A percentile compares a stretch with the other conserved stretches of the same genome.
These are phyloP conservation scores for Boletus speciosus DNA, from an alignment of 768 basidiomycete species.

Conservation along the genomic window DNA sequence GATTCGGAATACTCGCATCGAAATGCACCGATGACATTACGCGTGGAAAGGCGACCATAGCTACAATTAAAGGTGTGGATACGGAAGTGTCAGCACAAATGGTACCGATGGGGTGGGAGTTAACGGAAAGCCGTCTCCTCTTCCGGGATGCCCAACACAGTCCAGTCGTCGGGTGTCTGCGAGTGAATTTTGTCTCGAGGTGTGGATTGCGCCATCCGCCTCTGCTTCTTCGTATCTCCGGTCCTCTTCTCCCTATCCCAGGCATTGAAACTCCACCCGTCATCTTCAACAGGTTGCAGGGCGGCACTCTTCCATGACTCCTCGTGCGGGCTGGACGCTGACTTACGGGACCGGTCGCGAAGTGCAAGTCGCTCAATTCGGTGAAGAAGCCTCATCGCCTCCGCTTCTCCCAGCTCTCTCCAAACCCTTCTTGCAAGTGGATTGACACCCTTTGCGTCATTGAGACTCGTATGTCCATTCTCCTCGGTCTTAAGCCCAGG, in stretches of 20 bases:
- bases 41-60: no score
- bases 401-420: slow-evolving; percentile 41
- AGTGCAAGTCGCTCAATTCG: slow-evolving; percentile 47
- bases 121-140: slow-evolving; percentile 7
- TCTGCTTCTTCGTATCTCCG: not conserved
- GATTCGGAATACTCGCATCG: not conserved
- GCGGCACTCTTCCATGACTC: slow-evolving; percentile 45
- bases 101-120: not conserved
- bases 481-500: slow-evolving; percentile 21
- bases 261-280: slow-evolving; percentile 49
- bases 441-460: slow-evolving; percentile 24
- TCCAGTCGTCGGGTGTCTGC: slow-evolving; percentile 2
- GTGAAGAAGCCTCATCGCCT: slow-evolving; percentile 48
- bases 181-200: not conserved
- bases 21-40: not conserved
- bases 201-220: not conserved
- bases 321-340: slow-evolving; percentile 10
- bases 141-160: not conserved
- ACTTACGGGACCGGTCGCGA: slow-evolving; percentile 20
- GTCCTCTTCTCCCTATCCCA: slow-evolving; percentile 32
- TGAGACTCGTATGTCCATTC: not conserved
- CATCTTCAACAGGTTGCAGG: slow-evolving; percentile 28
- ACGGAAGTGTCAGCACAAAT: not conserved
- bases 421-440: slow-evolving; percentile 39
- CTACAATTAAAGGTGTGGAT: not conserved